A percentile compares a stretch with the other conserved stretches of the same genome.
These are phyloP conservation scores for Kodamaea plutei DNA, from an alignment of 1,139 yeast genomes.

Conservation along the genomic window DNA sequence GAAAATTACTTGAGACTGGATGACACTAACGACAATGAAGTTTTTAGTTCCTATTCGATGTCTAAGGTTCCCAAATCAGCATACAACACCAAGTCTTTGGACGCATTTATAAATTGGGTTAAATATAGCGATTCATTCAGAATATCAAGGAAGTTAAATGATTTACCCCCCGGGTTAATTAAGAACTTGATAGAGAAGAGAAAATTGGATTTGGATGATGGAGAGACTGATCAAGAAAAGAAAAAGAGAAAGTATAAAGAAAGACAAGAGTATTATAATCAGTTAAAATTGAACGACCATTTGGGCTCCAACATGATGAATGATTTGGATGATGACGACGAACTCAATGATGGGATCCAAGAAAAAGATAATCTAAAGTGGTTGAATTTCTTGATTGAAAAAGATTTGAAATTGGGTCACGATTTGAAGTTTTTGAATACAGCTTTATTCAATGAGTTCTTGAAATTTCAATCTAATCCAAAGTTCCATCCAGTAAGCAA, in stretches of 20 bases:
- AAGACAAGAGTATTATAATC: conserved; percentile 41
- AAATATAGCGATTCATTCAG: conserved; percentile 25
- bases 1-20: conserved; percentile 15
- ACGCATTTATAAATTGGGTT: conserved; percentile 37
- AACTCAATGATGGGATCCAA: conserved; percentile 21
- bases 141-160: conserved; percentile 25
- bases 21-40: conserved; percentile 14
- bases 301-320: conserved; percentile 16
- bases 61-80: conserved; percentile 14
- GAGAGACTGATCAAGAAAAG: conserved; percentile 26
- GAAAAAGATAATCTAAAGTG: conserved; percentile 30
- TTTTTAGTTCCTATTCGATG: conserved; percentile 12
- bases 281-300: conserved; percentile 24
- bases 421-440: conserved; percentile 36
- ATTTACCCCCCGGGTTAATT: conserved; percentile 30
- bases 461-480: conserved; percentile 25
- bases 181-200: conserved; percentile 39
- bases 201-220: conserved; percentile 24
- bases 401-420: conserved; percentile 42
- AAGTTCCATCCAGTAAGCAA: conserved; percentile 30
- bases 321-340: conserved; percentile 27
- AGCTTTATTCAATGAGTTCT: conserved; percentile 25
- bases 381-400: conserved; percentile 42
- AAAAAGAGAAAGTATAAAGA: conserved; percentile 16
- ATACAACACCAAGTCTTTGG: conserved; percentile 38